Percentiles rank a stretch among this genome's conserved stretches.
phyloP scores from a whole-genome alignment of 2,329 filamentous ascomycete species.

The Ophiostoma ips region DNA sequence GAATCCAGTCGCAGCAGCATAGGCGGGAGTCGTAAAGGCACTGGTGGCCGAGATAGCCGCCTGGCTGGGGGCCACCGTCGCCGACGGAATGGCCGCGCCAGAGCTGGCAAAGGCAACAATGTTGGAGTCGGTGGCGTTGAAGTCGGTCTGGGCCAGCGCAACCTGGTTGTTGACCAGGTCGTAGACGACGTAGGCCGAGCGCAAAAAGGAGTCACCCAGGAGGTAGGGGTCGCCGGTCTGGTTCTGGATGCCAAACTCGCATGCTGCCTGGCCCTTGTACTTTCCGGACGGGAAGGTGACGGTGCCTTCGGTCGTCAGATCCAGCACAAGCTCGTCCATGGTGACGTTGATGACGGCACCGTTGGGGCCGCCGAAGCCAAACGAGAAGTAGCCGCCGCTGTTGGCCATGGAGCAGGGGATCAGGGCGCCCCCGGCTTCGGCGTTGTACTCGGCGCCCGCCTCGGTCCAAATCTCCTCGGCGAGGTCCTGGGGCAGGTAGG shows the following conservation, averaged over 20 bases:
- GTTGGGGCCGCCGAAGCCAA: constrained; percentile 35
- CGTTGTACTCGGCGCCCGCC: constrained; percentile 35
- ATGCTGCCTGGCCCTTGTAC: constrained; percentile 32
- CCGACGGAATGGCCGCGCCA: constrained; percentile 36
- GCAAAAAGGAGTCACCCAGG: constrained; percentile 44
- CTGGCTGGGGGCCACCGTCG: constrained; percentile 30
- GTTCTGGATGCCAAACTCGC: constrained; percentile 44
- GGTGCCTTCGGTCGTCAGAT: constrained; percentile 22
- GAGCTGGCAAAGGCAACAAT: constrained; percentile 36
- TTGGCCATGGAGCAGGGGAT: constrained; percentile 35
- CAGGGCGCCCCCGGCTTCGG: constrained; percentile 25
- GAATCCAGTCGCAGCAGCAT: constrained; percentile 25
- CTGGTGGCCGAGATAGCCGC: constrained; percentile 19
- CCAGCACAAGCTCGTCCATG: constrained; percentile 43
- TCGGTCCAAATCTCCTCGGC: constrained; percentile 39
- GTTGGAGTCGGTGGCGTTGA: constrained; percentile 37
- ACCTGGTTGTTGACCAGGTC: constrained; percentile 45
- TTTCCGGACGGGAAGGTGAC: constrained; percentile 26
- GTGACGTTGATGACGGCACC: constrained; percentile 37
- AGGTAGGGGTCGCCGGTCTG: constrained; percentile 28
- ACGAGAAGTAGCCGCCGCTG: constrained; percentile 35
- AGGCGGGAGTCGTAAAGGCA: constrained; percentile 19
- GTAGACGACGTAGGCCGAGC: constrained; percentile 47
- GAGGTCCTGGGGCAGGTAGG: constrained; percentile 52
- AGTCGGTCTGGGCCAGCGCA: constrained; percentile 39